A percentile compares a stretch with the other conserved stretches of the same genome.
Conservation (phyloP, 345 rosid genomes). For the Salix purpurea region DNA sequence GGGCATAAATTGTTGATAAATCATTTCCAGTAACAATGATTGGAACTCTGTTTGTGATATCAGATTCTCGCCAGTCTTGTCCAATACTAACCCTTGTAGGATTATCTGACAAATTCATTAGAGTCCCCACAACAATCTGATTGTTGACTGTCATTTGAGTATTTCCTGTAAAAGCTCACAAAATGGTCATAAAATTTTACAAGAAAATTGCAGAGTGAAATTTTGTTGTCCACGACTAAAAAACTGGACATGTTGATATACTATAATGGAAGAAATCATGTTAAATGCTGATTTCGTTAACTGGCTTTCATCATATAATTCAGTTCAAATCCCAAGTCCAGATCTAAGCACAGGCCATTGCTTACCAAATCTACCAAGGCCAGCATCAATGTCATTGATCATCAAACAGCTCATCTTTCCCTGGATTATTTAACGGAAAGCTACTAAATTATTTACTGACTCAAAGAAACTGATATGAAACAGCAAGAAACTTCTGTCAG, state of each 20-base stretch:
- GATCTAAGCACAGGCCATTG: neutral
- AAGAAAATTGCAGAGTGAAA: neutral
- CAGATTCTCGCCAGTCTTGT: slow-evolving; percentile 92
- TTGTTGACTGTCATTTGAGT: slow-evolving; percentile 95
- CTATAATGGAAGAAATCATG: neutral
- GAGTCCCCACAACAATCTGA: slow-evolving; percentile 86
- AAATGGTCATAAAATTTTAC: neutral
- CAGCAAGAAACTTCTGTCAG: neutral
- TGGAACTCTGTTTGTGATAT: slow-evolving; percentile 74
- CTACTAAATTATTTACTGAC: neutral
- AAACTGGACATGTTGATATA: neutral
- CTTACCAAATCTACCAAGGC: slow-evolving; percentile 96
- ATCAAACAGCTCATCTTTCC: slow-evolving; percentile 97
- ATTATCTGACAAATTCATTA: slow-evolving; percentile 88
- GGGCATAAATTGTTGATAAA: slow-evolving; percentile 82
- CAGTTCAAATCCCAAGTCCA: slow-evolving; percentile 1
- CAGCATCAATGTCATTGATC: slow-evolving; percentile 96
- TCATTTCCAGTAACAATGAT: slow-evolving; percentile 89
- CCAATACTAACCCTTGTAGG: slow-evolving; percentile 95
- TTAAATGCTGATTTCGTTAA: neutral
- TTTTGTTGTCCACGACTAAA: neutral
- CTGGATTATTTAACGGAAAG: slow-evolving; percentile 41
- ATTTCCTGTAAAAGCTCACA: slow-evolving; percentile 44
- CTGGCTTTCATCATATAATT: neutral
- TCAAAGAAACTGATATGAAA: neutral